phyloP scores from a whole-genome alignment of 164 flowering plant species.

The Brasenia schreberi region DNA sequence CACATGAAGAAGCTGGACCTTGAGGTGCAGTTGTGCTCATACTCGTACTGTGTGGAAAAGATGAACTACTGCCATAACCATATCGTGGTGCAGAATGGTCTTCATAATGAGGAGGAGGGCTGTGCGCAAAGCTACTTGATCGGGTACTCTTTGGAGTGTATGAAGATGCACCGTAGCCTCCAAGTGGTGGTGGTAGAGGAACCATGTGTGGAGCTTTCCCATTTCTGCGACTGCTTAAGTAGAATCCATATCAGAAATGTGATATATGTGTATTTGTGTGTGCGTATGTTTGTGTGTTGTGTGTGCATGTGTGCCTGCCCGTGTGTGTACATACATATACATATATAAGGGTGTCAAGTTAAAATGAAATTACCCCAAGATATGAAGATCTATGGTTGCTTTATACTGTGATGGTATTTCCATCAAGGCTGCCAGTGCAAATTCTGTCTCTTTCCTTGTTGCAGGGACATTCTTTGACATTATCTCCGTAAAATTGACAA shows the following conservation, averaged over 20 bases:
- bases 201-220: constrained; percentile 39
- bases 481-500: constrained; percentile 70
- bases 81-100: constrained; percentile 14
- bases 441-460: constrained; percentile 50
- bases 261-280: too few relatives aligned
- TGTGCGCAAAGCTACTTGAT: constrained; percentile 26
- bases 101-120: constrained; percentile 8
- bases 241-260: neutral
- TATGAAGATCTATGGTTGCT: constrained; percentile 50
- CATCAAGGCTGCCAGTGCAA: constrained; percentile 70
- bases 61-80: constrained; percentile 6
- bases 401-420: constrained; percentile 77
- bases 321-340: too few relatives aligned
- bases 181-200: constrained; percentile 61
- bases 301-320: too few relatives aligned
- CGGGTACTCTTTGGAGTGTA: constrained; percentile 26
- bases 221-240: constrained; percentile 8
- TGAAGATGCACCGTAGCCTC: constrained; percentile 17
- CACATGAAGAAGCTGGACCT: constrained; percentile 21
- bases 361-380: constrained; percentile 32
- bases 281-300: too few relatives aligned
- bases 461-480: constrained; percentile 47
- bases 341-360: neutral
- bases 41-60: constrained; percentile 1
- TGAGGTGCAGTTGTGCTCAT: constrained; percentile 34